Base-by-base conservation (phyloP, 805 yeast species). In the Candida piceae region DNA sequence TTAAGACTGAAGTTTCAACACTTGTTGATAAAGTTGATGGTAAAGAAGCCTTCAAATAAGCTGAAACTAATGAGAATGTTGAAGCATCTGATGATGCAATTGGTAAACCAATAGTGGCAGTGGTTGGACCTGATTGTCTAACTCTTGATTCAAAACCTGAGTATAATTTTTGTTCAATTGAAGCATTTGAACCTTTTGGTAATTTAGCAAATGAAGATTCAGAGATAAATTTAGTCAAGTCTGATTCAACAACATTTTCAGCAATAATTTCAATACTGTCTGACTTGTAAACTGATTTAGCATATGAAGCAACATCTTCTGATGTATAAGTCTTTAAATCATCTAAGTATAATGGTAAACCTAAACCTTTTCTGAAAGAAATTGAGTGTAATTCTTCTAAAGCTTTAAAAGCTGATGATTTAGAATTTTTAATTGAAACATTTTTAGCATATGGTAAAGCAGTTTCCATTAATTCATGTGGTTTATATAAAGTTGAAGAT, bases 361-460 rank as follows among this genome's bases (percentile, higher is more conserved):
- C 97, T 55, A 85, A 77, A 38, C 96, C 97, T 44, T 64, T 70
- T 72, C 93, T 84, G 78, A 84, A 93, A 34, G 95, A 77, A 42
- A 79, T 67, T 51, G 78, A 76, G 67, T 85, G 90, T 58, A 87
- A 76, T 49, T 78, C 74, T 66, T 88, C 96, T 44, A 78, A 62
- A 29, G 93, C 95, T 44, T 69, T 66, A 61, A 69, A 73, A 42
- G 65, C 61, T 40, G 86, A 72, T 50, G 70, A 63, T 12, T 69
- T 53, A 39, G 64, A 56, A 26, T 82, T 79, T 32, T 67, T 64
- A n/a, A 66, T 58, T 47, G 72, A 60, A 63, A 85, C 90, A 57
- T 75, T 70, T 48, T 67, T 62, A 38, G 89, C 88, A 38, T 78
- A 78, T 46, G 97, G 97, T 42, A 78, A 63, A 23, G 85, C 95